A percentile compares a stretch with the other conserved stretches of the same genome.
Conservation (phyloP, 2,329 filamentous ascomycete species). For the Fusarium illudens region DNA sequence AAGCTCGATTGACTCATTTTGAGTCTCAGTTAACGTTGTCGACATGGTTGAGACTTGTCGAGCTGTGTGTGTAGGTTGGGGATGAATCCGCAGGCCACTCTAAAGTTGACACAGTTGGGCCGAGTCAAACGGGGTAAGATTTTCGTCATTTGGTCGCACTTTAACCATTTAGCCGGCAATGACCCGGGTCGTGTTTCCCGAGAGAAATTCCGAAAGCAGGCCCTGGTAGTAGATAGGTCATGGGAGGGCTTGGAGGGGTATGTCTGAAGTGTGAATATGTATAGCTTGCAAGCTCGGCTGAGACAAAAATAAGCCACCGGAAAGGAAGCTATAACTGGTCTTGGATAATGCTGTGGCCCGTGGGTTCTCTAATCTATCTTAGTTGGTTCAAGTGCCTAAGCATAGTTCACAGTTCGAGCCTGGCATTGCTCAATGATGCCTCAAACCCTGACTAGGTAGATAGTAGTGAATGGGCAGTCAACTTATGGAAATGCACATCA, state of each 20-base stretch:
- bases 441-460: too few relatives aligned
- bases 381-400: neutral
- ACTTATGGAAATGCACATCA: neutral
- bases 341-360: neutral
- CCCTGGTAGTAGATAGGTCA: neutral
- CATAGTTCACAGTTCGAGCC: neutral
- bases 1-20: constrained; percentile 17
- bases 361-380: neutral
- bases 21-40: constrained; percentile 17
- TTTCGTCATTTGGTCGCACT: neutral
- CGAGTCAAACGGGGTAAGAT: neutral
- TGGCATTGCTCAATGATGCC: too few relatives aligned
- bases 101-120: neutral
- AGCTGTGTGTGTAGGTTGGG: neutral
- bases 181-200: neutral
- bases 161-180: constrained; percentile 1
- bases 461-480: too few relatives aligned
- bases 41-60: constrained; percentile 13
- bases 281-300: neutral
- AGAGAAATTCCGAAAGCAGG: neutral
- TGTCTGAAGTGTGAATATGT: neutral
- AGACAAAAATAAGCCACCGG: neutral
- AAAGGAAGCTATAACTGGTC: neutral
- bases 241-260: neutral
- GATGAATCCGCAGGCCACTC: neutral